Base-by-base conservation (phyloP, 768 basidiomycete genomes). In the Suillus subluteus region DNA sequence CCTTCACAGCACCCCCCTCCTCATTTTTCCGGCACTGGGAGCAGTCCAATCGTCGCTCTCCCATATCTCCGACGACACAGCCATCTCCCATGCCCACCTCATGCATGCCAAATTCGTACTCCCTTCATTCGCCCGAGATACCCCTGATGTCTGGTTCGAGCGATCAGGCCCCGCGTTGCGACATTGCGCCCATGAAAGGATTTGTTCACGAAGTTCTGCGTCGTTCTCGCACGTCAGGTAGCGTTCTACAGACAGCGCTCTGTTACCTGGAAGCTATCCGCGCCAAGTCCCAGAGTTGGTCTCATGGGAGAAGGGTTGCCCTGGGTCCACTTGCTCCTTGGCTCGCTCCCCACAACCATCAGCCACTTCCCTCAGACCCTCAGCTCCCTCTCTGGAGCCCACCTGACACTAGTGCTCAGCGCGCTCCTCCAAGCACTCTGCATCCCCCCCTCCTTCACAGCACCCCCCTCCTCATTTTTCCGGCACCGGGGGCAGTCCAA, bases 201-300 rank as follows among this genome's bases (percentile, higher is more conserved):
- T 97, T 97, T 72, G 92, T 97, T 37, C 91, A 94, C 74, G 94
- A 97, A 78, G 91, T 96, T 9, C 84, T 97, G 16, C 86, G 92
- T 62, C 90, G 95, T 44, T 95, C 93, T 15, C 86, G 92, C 56
- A 96, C 94, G 0, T 91, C 92, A 6, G 91, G 90, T 50, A 87
- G 85, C 54, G 92, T 95, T 4, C 83, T 97, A 11, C 94, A 96
- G 74, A 92, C 94, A 0, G 95, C 95, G 0, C 79, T 95, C 0
- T 94, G 95, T 74, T 96, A 96, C 74, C 80, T 96, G 15, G 93
- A 95, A 76, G 93, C 91, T 5, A 84, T 94, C 21, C 89, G 92
- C 6, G 74, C 81, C 35, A 89, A 86, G 74, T 96, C 15, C 88
- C 91, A 1, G 87, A 89, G 56, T 80, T 94, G 12, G 80, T 86